phyloP scores from a whole-genome alignment of 2,329 filamentous ascomycete genomes.

The Penicillium sp. region DNA sequence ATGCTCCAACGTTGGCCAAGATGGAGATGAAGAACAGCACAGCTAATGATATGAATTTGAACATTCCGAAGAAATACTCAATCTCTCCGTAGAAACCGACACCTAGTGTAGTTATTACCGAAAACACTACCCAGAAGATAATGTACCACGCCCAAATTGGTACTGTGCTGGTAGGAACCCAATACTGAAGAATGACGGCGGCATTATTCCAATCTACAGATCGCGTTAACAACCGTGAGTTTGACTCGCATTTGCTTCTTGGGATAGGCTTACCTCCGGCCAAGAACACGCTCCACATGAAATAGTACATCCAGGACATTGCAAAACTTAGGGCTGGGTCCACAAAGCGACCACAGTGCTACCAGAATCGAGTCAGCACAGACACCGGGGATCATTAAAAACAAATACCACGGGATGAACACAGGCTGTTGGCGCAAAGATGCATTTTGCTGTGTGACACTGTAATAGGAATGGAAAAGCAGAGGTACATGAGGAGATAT shows the following conservation, averaged over 20 bases:
- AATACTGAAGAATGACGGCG: background rate
- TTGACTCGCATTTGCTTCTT: background rate
- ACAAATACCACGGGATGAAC: too few relatives aligned
- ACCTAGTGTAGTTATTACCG: background rate
- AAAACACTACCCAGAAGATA: background rate
- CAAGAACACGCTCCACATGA: background rate
- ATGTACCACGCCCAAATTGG: background rate
- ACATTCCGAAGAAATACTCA: constrained; percentile 1
- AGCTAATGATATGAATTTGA: background rate
- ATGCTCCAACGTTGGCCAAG: constrained; percentile 1
- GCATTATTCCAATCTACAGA: background rate
- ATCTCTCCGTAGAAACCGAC: background rate
- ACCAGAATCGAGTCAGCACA: background rate
- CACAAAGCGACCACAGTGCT: background rate
- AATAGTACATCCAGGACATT: constrained; percentile 1
- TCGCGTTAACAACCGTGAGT: background rate
- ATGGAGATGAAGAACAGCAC: constrained; percentile 1
- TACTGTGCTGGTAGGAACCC: background rate
- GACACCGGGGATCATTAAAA: background rate
- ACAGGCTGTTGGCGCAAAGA: too few relatives aligned
- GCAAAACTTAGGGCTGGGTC: background rate
- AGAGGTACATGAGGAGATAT: too few relatives aligned
- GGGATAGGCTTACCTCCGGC: background rate
- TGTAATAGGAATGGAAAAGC: too few relatives aligned
- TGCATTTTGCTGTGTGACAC: too few relatives aligned